These are phyloP conservation scores for Dioscorea dumetorum DNA, from an alignment of 106 monocot genomes.

Conservation along the genomic window DNA sequence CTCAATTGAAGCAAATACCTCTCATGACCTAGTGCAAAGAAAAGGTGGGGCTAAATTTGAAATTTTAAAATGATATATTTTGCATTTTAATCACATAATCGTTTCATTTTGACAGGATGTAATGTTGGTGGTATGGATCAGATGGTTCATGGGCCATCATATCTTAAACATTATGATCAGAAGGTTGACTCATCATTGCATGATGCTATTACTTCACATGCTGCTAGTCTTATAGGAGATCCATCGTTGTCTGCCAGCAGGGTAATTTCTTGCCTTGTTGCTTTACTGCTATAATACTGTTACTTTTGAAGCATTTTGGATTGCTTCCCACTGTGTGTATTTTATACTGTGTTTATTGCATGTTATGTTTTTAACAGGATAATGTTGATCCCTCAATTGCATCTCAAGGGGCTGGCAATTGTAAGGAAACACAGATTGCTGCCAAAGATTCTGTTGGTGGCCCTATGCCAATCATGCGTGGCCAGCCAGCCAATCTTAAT, in stretches of 20 bases:
- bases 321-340: too few species aligned
- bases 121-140: background rate
- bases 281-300: background rate
- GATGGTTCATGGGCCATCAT: background rate
- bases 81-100: background rate
- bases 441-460: background rate
- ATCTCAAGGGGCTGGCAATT: background rate
- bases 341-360: too few species aligned
- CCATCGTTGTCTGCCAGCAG: background rate
- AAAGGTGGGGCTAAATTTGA: background rate
- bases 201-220: background rate
- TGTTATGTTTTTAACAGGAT: background rate
- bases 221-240: background rate
- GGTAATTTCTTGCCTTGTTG: background rate
- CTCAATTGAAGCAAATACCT: background rate
- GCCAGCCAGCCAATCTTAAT: background rate
- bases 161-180: background rate
- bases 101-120: background rate
- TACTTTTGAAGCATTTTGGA: too few species aligned
- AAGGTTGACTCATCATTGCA: background rate
- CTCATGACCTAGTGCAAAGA: background rate
- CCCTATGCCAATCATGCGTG: background rate
- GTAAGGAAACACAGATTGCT: background rate
- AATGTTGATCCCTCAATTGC: background rate
- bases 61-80: background rate